A percentile compares a stretch with the other conserved stretches of the same genome.
phyloP scores from a whole-genome alignment of 1,284 basidiomycete genomes.

The Heterobasidion annosum region DNA sequence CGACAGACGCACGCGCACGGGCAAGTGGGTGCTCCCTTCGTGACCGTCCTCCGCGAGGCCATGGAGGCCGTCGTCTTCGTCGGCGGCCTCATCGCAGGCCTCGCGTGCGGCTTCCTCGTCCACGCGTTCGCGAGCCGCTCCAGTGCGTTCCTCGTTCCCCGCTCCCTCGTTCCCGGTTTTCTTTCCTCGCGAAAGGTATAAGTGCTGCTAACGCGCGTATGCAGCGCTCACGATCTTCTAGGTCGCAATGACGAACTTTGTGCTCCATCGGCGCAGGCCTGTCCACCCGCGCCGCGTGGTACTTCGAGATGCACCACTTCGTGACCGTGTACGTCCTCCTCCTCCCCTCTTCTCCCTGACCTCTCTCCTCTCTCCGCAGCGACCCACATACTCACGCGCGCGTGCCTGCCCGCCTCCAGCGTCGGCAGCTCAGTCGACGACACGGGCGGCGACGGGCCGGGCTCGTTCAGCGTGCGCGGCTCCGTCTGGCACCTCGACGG shows the following conservation, averaged over 20 bases:
- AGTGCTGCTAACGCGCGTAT: background rate
- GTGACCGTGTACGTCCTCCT: conserved; percentile 30
- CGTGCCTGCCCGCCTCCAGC: no score
- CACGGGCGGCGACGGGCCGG: conserved; percentile 70
- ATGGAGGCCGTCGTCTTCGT: conserved; percentile 92
- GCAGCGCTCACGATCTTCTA: conserved; percentile 77
- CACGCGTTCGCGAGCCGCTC: conserved; percentile 70
- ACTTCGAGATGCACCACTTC: conserved; percentile 66
- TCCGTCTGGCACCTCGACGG: conserved; percentile 86
- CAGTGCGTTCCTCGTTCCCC: no score
- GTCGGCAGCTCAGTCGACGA: conserved; percentile 78
- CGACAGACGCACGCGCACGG: conserved; percentile 36
- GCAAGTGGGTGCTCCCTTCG: conserved; percentile 83
- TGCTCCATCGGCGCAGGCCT: conserved; percentile 87
- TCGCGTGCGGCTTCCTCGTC: conserved; percentile 59
- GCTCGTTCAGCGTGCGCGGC: conserved; percentile 70
- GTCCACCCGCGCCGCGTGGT: conserved; percentile 64
- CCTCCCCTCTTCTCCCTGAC: background rate
- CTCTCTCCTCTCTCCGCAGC: no score
- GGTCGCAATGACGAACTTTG: conserved; percentile 79
- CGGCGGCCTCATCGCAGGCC: conserved; percentile 74
- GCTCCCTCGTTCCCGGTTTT: no score
- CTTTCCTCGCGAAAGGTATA: no score
- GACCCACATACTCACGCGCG: no score
- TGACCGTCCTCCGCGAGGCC: conserved; percentile 90